These are phyloP conservation scores for Chernovozyma sophiae-reginae DNA, from an alignment of 1,139 yeast genomes.

Conservation along the genomic window DNA sequence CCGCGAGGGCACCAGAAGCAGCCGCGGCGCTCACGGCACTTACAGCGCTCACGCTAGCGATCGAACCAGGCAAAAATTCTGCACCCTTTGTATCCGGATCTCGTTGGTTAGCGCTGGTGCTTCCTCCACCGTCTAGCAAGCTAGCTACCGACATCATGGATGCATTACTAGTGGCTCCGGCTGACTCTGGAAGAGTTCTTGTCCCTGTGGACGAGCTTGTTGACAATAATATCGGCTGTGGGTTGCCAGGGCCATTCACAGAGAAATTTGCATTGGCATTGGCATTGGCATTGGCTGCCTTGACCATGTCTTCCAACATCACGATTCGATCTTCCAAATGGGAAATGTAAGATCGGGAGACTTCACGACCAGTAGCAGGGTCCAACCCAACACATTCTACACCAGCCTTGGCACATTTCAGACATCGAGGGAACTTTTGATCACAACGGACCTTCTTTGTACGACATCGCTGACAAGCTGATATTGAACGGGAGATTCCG, in stretches of 20 bases:
- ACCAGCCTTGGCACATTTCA: slow-evolving; percentile 62
- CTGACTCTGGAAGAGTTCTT: not conserved
- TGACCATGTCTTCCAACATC: slow-evolving; percentile 48
- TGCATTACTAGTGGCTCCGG: not conserved
- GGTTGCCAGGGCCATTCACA: too few relatives aligned
- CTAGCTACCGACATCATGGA: slow-evolving; percentile 1
- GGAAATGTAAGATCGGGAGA: slow-evolving; percentile 76
- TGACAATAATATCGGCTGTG: too few relatives aligned
- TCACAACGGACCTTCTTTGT: slow-evolving; percentile 79
- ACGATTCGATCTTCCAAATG: slow-evolving; percentile 66
- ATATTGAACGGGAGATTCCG: slow-evolving; percentile 50
- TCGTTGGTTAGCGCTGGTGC: not conserved
- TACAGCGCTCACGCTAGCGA: too few relatives aligned
- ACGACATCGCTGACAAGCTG: slow-evolving; percentile 85
- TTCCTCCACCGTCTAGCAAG: not conserved
- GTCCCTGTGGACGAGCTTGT: not conserved
- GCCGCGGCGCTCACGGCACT: too few relatives aligned
- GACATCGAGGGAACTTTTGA: slow-evolving; percentile 75
- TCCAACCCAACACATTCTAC: slow-evolving; percentile 79
- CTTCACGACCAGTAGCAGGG: slow-evolving; percentile 82
- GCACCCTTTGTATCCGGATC: too few relatives aligned
- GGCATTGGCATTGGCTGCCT: slow-evolving; percentile 9
- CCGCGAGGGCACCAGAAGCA: too few relatives aligned
- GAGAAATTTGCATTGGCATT: not conserved
- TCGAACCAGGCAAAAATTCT: too few relatives aligned